A percentile compares a stretch with the other conserved stretches of the same genome.
Conservation (phyloP, 805 yeast species). For the Saitoella complicata region DNA sequence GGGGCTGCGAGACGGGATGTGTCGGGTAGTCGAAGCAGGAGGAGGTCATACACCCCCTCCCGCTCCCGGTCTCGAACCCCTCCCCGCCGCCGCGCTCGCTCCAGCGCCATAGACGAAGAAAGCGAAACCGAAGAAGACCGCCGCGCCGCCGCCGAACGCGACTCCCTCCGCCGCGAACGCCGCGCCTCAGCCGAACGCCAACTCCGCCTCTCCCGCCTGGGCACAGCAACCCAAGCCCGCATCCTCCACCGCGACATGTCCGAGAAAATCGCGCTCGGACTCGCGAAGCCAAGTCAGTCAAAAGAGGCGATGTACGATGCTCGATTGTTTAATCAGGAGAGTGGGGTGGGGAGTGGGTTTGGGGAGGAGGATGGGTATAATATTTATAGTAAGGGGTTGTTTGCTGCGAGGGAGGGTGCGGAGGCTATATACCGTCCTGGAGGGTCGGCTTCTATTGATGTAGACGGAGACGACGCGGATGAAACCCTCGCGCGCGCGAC, state of each 20-base stretch:
- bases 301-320: slow-evolving; percentile 41
- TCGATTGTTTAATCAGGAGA: slow-evolving; percentile 34
- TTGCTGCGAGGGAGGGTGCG: slow-evolving; percentile 35
- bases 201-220: slow-evolving; percentile 28
- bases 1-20: background rate
- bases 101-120: background rate
- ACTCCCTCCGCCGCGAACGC: slow-evolving; percentile 28
- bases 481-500: slow-evolving; percentile 14
- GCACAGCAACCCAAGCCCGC: slow-evolving; percentile 30
- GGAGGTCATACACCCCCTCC: too few species aligned
- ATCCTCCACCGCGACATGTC: slow-evolving; percentile 37
- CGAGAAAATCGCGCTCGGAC: slow-evolving; percentile 38
- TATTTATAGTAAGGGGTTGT: slow-evolving; percentile 43
- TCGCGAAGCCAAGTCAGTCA: slow-evolving; percentile 25
- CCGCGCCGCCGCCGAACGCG: slow-evolving; percentile 18
- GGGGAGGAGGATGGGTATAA: slow-evolving; percentile 5
- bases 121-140: slow-evolving; percentile 16
- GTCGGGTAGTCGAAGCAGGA: background rate
- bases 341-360: slow-evolving; percentile 18
- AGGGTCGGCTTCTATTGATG: slow-evolving; percentile 18
- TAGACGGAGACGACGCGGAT: slow-evolving; percentile 18
- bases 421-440: slow-evolving; percentile 30
- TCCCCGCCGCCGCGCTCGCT: background rate
- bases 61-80: background rate
- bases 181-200: slow-evolving; percentile 33